Evolutionary conservation across 2,329 filamentous ascomycete species (phyloP), one percentile per base, ranked within the genome.

Genomic region (Trichoderma semiorbis): DNA sequence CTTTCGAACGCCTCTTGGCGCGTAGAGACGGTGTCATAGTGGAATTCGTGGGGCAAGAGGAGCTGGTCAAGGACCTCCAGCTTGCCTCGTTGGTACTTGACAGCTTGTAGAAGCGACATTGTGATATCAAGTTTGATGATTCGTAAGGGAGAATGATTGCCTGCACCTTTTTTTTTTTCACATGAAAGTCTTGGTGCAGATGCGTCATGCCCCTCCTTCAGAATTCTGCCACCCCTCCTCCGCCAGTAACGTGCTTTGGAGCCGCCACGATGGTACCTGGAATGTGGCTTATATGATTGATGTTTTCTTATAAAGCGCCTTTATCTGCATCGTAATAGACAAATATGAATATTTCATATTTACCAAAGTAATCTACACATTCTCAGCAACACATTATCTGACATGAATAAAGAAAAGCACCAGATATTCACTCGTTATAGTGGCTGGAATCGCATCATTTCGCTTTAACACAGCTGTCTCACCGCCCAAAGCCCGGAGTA

Each of bases 11-110:
- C 93, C 81, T 94, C 91, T 76, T 91, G 88, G 74, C 90, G 88
- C 12, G 88, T 92, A 34, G 86, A 86, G 68, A 95, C 88, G 74
- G 87, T 80, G 77, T 95, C 92, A 80, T 95, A 96, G 80, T 93
- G 89, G 78, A 93, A 91, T 76, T 92, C 89, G 78, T 96, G 93
- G 16, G 93, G 93, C 26, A 96, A 87, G 74, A 90, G 89, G n/a
- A 96, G 89, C 83, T 96, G 93, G 81, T 96, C 92, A 69, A 96
- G 88, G 75, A 96, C 93, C 75, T 93, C 86, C 72, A 96, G 86
- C 80, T 87, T 87, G 75, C 92, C 92, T 66, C 90, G 87, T 69
- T 85, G 84, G 81, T 95, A 96, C 76, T 91, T 90, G 82, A 96
- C 93, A 12, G 93, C 93, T 82, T 95, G 87, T 61, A 96, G 89